Base-by-base conservation (phyloP, 2,329 filamentous ascomycete genomes). In the Dichotomopilus funicola region DNA sequence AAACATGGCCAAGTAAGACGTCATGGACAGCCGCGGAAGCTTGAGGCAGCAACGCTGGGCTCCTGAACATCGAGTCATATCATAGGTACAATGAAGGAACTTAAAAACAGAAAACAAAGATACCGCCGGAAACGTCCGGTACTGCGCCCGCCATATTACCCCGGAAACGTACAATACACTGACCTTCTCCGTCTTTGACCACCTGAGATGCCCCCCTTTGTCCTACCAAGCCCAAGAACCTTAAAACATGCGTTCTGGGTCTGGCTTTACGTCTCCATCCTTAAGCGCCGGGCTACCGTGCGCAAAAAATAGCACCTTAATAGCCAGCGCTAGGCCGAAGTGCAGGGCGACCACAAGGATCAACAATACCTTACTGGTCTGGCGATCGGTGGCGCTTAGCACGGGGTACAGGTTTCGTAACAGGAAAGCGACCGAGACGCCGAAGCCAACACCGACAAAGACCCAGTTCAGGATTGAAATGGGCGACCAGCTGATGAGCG, bases 261-360 rank as follows among this genome's bases (percentile, higher is more conserved):
- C 46, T 37, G 19, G 11, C 31, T 51, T 45, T n/a, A 49, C 53
- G 19, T 45, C 46, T 2, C 38, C 51, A 56, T 61, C 59, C 43
- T 55, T 56, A 27, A 60, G 43, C 42, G 59, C 58, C 50, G 83
- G 82, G 71, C 87, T 90, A 49, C 80, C 84, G 63, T 89, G 85
- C 63, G 91, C 91, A 73, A 99, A 99, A 80, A 97, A 97, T 34
- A 97, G 75, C 57, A 96, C 86, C 79, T 97, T 97, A 73, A 99
- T 97, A 4, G 92, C 89, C 65, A 97, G 82, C 1, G 92, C 83
- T 62, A 99, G 78, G n/a, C 87, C 94, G 34, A 91, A 86, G 73
- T 99, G 94, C 60, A 97, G 77, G 35, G 82, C 79, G 35, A 97
- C 80, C 33, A 99, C 91, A 27, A 92, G 76, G 51, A 97, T 77